These are phyloP conservation scores for Crucihimalaya himalaica DNA, from an alignment of 345 rosid genomes.

Conservation along the genomic window DNA sequence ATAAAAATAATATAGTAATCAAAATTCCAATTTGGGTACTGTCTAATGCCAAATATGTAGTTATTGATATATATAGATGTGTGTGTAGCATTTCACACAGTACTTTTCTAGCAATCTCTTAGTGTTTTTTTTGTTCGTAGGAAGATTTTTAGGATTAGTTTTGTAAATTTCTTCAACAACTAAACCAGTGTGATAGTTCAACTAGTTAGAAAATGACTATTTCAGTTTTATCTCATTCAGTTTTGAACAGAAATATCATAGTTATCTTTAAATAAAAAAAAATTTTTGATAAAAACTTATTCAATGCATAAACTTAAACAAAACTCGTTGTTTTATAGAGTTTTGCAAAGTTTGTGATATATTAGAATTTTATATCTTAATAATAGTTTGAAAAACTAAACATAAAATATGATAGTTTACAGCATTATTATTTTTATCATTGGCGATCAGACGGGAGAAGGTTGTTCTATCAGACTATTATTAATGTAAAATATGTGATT, in stretches of 20 bases:
- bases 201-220: background rate
- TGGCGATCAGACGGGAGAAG: background rate
- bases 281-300: no score
- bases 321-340: background rate
- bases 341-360: background rate
- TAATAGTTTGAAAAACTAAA: background rate
- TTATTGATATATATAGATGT: background rate
- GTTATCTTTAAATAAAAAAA: background rate
- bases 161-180: background rate
- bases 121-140: background rate
- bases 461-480: background rate
- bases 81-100: background rate
- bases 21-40: constrained; percentile 25
- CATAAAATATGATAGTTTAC: background rate
- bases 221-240: background rate
- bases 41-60: constrained; percentile 24
- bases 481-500: background rate
- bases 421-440: background rate
- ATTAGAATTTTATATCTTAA: background rate
- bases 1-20: background rate
- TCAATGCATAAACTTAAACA: background rate
- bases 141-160: constrained; percentile 5
- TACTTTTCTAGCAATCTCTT: constrained; percentile 2
- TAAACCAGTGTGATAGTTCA: constrained; percentile 11
- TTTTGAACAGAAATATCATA: background rate